A percentile compares a stretch with the other conserved stretches of the same genome.
phyloP scores from a whole-genome alignment of 75 land plant genomes.

The Pinus taeda region DNA sequence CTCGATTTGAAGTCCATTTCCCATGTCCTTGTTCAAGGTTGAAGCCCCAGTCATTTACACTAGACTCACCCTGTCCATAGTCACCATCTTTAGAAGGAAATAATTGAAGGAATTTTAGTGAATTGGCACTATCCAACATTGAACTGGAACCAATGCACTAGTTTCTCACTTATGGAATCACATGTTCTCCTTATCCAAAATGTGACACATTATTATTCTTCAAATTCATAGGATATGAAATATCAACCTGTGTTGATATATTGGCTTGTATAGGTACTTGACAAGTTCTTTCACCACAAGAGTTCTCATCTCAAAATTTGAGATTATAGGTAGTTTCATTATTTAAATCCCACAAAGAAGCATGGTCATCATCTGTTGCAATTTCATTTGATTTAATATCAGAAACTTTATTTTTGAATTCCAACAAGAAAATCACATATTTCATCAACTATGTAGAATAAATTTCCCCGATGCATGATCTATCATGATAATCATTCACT shows the following conservation, averaged over 20 bases:
- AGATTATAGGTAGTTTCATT: not conserved
- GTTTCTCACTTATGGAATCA: not conserved
- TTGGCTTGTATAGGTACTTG: not conserved
- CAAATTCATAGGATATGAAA: not conserved
- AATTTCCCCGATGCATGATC: not conserved
- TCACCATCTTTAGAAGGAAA: not conserved
- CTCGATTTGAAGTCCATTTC: not conserved
- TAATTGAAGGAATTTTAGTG: slow-evolving; percentile 1
- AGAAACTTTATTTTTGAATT: not conserved
- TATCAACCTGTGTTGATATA: not conserved
- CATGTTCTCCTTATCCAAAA: not conserved
- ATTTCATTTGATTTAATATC: not conserved
- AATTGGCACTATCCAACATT: not conserved
- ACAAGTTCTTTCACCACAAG: not conserved
- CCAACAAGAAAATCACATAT: not conserved
- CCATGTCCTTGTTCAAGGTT: slow-evolving; percentile 5
- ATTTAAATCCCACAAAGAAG: slow-evolving; percentile 5
- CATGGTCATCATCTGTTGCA: not conserved
- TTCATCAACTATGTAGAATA: not conserved
- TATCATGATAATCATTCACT: no score
- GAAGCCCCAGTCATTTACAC: not conserved
- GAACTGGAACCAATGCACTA: not conserved
- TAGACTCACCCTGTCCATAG: not conserved
- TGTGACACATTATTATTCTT: not conserved
- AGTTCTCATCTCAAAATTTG: not conserved